phyloP scores from a whole-genome alignment of 1,139 yeast genomes.

The Geotrichum armillariae region DNA sequence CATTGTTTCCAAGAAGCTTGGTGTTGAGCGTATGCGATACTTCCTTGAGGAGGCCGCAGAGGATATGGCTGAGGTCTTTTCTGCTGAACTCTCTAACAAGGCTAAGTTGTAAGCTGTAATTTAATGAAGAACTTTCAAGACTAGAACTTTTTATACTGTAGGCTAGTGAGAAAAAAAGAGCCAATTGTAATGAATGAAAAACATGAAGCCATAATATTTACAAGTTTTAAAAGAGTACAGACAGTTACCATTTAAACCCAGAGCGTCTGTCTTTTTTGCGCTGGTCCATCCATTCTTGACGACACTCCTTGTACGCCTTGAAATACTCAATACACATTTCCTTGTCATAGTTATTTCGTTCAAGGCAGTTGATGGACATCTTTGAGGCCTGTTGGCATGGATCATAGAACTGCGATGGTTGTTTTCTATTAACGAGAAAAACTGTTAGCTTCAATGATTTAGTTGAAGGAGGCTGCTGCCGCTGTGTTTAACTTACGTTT shows the following conservation, averaged over 20 bases:
- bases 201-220: no score
- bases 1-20: slow-evolving; percentile 74
- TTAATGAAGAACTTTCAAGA: not conserved
- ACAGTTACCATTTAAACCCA: slow-evolving; percentile 23
- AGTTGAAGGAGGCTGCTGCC: no score
- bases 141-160: no score
- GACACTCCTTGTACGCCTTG: slow-evolving; percentile 90
- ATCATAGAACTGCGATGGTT: slow-evolving; percentile 81
- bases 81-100: slow-evolving; percentile 35
- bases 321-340: slow-evolving; percentile 81
- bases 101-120: slow-evolving; percentile 39
- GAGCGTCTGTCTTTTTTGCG: slow-evolving; percentile 23
- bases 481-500: slow-evolving; percentile 33
- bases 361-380: slow-evolving; percentile 82
- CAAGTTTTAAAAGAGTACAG: no score
- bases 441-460: no score
- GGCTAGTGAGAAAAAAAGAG: no score
- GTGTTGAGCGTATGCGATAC: slow-evolving; percentile 64
- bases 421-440: no score
- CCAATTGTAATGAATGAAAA: no score
- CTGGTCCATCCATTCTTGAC: slow-evolving; percentile 62
- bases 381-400: slow-evolving; percentile 90
- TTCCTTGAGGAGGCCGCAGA: slow-evolving; percentile 78
- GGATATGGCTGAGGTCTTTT: slow-evolving; percentile 70
- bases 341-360: slow-evolving; percentile 70